phyloP scores from a whole-genome alignment of 2,329 filamentous ascomycete genomes.

The Botryosphaeria dothidea region DNA sequence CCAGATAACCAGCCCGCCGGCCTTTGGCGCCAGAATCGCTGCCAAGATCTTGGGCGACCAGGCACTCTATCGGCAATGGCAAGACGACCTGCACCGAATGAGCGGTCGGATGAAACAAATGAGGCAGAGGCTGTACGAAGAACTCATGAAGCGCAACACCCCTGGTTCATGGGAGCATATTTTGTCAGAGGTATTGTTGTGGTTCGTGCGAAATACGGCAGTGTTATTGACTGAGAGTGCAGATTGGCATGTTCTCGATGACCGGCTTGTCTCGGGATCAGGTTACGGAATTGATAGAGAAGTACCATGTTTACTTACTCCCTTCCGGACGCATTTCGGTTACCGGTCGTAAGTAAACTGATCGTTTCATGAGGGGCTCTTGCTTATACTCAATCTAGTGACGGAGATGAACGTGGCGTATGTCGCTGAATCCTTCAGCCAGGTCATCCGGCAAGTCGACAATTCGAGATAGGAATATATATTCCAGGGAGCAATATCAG shows the following conservation, averaged over 20 bases:
- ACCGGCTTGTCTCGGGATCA: constrained; percentile 36
- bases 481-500: no score
- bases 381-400: not conserved
- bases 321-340: constrained; percentile 35
- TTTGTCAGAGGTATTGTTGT: constrained; percentile 13
- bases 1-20: constrained; percentile 31
- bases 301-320: constrained; percentile 39
- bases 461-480: not conserved
- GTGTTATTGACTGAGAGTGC: not conserved
- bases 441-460: not conserved
- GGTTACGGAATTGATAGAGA: constrained; percentile 30
- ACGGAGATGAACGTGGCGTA: constrained; percentile 13
- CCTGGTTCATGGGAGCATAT: constrained; percentile 36
- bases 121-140: constrained; percentile 26
- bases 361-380: not conserved
- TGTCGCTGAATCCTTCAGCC: constrained; percentile 14
- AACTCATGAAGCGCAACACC: constrained; percentile 27
- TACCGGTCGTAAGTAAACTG: constrained; percentile 8
- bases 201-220: not conserved
- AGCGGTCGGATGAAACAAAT: constrained; percentile 33
- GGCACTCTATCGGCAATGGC: constrained; percentile 30
- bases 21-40: constrained; percentile 33
- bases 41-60: constrained; percentile 28
- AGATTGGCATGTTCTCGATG: constrained; percentile 46
- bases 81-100: constrained; percentile 36